phyloP scores from a whole-genome alignment of 768 basidiomycete species.

The Kwoniella bestiolae region DNA sequence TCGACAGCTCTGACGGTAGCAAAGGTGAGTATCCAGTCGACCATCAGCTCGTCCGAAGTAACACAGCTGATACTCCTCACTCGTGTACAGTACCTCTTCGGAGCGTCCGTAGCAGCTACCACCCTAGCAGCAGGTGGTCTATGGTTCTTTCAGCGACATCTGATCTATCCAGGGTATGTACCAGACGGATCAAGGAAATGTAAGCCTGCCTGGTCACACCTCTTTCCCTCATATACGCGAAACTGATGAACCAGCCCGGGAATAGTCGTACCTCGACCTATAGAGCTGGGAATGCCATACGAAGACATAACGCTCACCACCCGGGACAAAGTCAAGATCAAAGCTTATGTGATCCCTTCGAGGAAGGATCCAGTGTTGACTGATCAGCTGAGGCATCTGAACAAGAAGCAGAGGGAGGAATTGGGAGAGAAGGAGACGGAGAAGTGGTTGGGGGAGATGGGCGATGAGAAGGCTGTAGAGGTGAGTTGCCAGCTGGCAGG shows the following conservation, averaged over 20 bases:
- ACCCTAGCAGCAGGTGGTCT: constrained; percentile 62
- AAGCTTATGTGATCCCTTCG: constrained; percentile 77
- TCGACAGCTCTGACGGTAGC: constrained; percentile 21
- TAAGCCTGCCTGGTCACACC: constrained; percentile 58
- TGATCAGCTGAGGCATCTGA: constrained; percentile 30
- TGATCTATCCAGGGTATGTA: constrained; percentile 87
- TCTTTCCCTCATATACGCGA: no score
- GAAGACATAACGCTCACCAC: constrained; percentile 74
- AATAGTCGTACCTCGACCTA: constrained; percentile 66
- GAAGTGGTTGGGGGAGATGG: constrained; percentile 56
- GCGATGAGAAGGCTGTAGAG: constrained; percentile 63
- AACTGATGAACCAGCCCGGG: no score
- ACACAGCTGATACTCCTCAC: not conserved
- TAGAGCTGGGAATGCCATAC: constrained; percentile 72
- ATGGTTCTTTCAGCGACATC: constrained; percentile 80
- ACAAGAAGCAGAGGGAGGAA: constrained; percentile 47
- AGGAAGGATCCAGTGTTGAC: constrained; percentile 61
- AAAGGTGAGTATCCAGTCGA: constrained; percentile 17
- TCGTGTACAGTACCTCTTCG: constrained; percentile 37
- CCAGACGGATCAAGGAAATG: constrained; percentile 79
- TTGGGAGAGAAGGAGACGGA: constrained; percentile 47
- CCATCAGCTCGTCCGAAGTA: not conserved
- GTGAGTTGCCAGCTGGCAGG: constrained; percentile 60
- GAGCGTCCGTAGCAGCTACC: constrained; percentile 27
- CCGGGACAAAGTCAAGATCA: constrained; percentile 71